Percentiles rank a stretch among this genome's conserved stretches.
Evolutionary conservation across 768 basidiomycete species (phyloP).

Genomic region (Serendipita sp.): DNA sequence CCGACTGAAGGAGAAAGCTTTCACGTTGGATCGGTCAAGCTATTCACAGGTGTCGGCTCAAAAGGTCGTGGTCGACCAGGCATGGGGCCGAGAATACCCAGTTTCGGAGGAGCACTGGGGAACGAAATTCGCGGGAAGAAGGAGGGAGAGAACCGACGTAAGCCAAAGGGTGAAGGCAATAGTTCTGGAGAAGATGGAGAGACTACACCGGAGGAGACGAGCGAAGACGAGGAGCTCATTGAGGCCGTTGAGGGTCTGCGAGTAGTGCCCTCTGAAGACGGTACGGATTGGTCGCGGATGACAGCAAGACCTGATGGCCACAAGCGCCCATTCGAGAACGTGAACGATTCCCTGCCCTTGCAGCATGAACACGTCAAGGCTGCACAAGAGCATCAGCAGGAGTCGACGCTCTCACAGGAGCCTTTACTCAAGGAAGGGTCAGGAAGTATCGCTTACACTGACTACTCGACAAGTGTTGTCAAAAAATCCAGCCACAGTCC

Average conservation of each 20-base stretch:
- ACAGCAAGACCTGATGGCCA: background rate
- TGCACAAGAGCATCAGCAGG: background rate
- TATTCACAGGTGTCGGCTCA: constrained; percentile 42
- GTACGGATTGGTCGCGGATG: background rate
- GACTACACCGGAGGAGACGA: constrained; percentile 12
- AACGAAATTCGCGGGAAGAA: constrained; percentile 35
- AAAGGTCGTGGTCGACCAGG: constrained; percentile 32
- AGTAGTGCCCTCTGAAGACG: background rate
- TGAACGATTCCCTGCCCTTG: background rate
- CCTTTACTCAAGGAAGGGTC: background rate
- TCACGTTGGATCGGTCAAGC: constrained; percentile 74
- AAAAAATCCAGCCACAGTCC: constrained; percentile 29
- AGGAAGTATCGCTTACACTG: constrained; percentile 1
- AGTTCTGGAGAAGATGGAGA: constrained; percentile 28
- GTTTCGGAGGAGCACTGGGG: constrained; percentile 62
- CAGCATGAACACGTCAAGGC: constrained; percentile 9
- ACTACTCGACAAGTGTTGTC: constrained; percentile 56
- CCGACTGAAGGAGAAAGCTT: constrained; percentile 49
- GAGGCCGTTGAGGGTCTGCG: constrained; percentile 43
- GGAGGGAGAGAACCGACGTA: constrained; percentile 22
- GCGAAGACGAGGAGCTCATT: constrained; percentile 43
- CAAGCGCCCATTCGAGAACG: constrained; percentile 5
- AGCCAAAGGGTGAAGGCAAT: constrained; percentile 25
- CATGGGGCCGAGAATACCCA: constrained; percentile 62
- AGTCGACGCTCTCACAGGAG: background rate